Conservation (phyloP, 495 filamentous ascomycete species). For the Cladorrhinum samala region DNA sequence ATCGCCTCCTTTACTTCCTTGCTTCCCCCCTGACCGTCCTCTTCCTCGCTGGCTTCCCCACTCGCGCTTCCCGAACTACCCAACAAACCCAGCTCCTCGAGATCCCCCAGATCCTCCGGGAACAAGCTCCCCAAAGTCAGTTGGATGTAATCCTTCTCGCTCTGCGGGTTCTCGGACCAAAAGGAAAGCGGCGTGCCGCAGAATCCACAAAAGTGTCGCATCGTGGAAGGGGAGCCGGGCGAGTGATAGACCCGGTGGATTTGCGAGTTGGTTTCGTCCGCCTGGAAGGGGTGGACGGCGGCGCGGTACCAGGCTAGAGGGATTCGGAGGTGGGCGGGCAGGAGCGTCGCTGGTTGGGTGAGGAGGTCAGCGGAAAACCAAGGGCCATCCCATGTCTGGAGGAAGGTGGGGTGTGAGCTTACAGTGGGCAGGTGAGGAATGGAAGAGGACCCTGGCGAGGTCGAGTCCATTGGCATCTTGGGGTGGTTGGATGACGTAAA, state of each 20-base stretch:
- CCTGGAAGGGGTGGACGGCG: constrained; percentile 62
- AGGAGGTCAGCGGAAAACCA: neutral
- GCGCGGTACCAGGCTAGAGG: constrained; percentile 71
- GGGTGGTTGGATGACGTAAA: constrained; percentile 68
- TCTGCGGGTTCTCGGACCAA: constrained; percentile 66
- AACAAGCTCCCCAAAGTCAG: constrained; percentile 67
- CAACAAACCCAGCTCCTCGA: constrained; percentile 65
- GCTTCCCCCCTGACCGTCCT: constrained; percentile 6
- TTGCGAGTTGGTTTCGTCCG: constrained; percentile 65
- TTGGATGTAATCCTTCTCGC: constrained; percentile 67
- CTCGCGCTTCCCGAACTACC: no score
- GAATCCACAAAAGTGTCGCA: constrained; percentile 82
- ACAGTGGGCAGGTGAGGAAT: constrained; percentile 59
- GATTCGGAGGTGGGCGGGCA: constrained; percentile 73
- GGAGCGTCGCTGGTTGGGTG: neutral
- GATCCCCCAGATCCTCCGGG: constrained; percentile 54
- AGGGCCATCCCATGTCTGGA: neutral
- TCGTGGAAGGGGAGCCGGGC: constrained; percentile 48
- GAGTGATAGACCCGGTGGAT: constrained; percentile 70
- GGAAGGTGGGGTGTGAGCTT: constrained; percentile 25
- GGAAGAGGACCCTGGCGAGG: constrained; percentile 62
- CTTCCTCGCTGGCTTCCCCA: constrained; percentile 37
- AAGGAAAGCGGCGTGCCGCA: constrained; percentile 76
- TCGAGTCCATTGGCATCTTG: constrained; percentile 32
- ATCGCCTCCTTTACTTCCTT: constrained; percentile 10